Percentiles rank a stretch among this genome's conserved stretches.
phyloP scores from a whole-genome alignment of 805 yeast species.

The Tanozyma kutaoensis region DNA sequence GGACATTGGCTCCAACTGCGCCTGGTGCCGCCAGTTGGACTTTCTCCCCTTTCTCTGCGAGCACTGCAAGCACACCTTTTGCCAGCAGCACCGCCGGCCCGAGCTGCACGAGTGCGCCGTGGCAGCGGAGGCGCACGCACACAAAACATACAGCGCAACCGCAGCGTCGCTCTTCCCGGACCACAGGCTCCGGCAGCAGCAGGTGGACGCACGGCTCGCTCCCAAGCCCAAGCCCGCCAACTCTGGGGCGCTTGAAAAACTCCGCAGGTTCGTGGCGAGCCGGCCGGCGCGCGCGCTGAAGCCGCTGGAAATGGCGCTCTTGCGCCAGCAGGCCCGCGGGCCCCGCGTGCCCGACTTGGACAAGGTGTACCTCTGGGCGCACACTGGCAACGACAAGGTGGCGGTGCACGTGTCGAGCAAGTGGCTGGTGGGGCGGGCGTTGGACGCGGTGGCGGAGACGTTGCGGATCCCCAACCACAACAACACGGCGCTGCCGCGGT shows the following conservation, averaged over 20 bases:
- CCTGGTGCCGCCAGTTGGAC: slow-evolving; percentile 37
- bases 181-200: slow-evolving; percentile 25
- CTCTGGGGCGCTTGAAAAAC: too few species aligned
- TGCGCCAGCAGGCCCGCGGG: too few species aligned
- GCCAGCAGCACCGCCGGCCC: slow-evolving; percentile 34
- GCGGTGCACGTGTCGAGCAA: slow-evolving; percentile 35
- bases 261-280: too few species aligned
- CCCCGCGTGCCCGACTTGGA: too few species aligned
- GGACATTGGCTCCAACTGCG: slow-evolving; percentile 48
- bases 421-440: slow-evolving; percentile 49
- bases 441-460: slow-evolving; percentile 38
- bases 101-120: slow-evolving; percentile 19
- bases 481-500: slow-evolving; percentile 29
- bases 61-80: slow-evolving; percentile 29
- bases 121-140: slow-evolving; percentile 7
- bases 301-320: too few species aligned
- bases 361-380: too few species aligned
- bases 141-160: slow-evolving; percentile 5
- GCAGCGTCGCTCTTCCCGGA: slow-evolving; percentile 41
- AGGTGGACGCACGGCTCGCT: slow-evolving; percentile 14
- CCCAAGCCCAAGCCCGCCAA: slow-evolving; percentile 10
- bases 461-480: slow-evolving; percentile 36
- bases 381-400: slow-evolving; percentile 12
- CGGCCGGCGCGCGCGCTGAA: too few species aligned
- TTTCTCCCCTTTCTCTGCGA: slow-evolving; percentile 47